These are phyloP conservation scores for Neoboletus subvelutipes DNA, from an alignment of 768 basidiomycete genomes.

Conservation along the genomic window DNA sequence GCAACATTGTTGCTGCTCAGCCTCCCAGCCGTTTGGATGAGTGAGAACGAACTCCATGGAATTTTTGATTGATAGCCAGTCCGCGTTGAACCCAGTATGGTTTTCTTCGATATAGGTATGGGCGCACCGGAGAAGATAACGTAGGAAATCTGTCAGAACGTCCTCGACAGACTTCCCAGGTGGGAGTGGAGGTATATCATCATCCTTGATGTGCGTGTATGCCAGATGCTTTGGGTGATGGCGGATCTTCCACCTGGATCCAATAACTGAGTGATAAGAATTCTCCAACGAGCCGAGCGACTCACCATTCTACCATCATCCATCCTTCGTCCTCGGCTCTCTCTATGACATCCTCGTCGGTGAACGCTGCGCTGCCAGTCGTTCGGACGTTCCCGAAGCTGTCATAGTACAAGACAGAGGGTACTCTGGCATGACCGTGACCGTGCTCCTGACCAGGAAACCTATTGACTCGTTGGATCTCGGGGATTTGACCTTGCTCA, in stretches of 20 bases:
- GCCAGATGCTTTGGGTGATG: background rate
- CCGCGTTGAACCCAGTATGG: conserved; percentile 7
- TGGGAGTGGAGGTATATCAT: background rate
- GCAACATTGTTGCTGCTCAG: conserved; percentile 19
- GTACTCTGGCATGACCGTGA: background rate
- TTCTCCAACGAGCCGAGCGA: background rate
- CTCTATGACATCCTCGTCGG: background rate
- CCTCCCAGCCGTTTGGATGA: too few species aligned
- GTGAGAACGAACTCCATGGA: too few species aligned
- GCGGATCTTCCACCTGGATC: background rate
- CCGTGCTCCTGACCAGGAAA: conserved; percentile 2
- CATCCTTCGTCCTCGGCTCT: too few species aligned
- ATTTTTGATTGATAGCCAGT: conserved; percentile 14
- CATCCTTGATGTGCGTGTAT: background rate
- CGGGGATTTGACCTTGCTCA: background rate
- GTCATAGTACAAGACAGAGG: conserved; percentile 6
- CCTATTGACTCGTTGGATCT: background rate
- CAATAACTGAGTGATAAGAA: background rate
- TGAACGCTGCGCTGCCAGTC: background rate
- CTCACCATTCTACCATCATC: background rate
- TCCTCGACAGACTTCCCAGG: conserved; percentile 15
- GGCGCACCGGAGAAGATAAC: conserved; percentile 6
- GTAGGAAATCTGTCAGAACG: conserved; percentile 25
- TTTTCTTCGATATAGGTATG: conserved; percentile 1
- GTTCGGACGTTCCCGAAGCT: background rate